Evolutionary conservation across 805 yeast genomes (phyloP), one percentile per base, ranked within the genome.

Genomic region (Lachancea mirantina): DNA sequence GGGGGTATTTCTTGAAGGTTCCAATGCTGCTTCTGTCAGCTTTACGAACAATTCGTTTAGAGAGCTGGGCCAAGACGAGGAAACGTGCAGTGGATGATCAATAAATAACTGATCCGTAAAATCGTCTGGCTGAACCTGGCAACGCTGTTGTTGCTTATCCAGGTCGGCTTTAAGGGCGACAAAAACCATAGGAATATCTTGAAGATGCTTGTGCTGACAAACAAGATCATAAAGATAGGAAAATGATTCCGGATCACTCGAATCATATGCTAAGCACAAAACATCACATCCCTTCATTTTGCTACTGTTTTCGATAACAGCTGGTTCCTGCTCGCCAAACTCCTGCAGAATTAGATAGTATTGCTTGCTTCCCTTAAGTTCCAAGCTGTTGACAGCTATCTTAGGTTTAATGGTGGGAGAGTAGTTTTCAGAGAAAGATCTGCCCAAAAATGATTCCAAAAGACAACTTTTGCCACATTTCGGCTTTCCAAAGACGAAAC

Each of bases 131-230:
- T 84, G 96, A 5, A 70, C 62, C 35, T 74, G 83, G 23, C 80
- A 76, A 22, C 98, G 59, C 50, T 92, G 99, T 50, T 89, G 96
- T 52, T 88, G 97, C 45, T 94, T 77, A 55, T 92, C 99, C 22
- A 85, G 64, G 57, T 92, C 99, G 0, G 98, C 97, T 51, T 92
- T 92, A 21, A 88, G 62, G 0, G 96, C 98, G 1, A 88, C 96
- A 49, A 79, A 84, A 0, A 92, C 77, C 4, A 80, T 71, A 0
- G 99, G 99, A 2, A 92, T 60, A 32, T 70, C 69, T 43, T 78
- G 72, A 13, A 79, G 59, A 19, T 65, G 61, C 2, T 76, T 72
- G 47, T 80, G 76, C 41, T 64, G 68, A 19, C 68, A 62, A 9
- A 87, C 62, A n/a, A 88, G 54, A 13, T 81, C 81, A 17, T 82